Percentiles rank a stretch among this genome's conserved stretches.
phyloP scores from a whole-genome alignment of 2,329 filamentous ascomycete genomes.

The Botrytis cinerea region DNA sequence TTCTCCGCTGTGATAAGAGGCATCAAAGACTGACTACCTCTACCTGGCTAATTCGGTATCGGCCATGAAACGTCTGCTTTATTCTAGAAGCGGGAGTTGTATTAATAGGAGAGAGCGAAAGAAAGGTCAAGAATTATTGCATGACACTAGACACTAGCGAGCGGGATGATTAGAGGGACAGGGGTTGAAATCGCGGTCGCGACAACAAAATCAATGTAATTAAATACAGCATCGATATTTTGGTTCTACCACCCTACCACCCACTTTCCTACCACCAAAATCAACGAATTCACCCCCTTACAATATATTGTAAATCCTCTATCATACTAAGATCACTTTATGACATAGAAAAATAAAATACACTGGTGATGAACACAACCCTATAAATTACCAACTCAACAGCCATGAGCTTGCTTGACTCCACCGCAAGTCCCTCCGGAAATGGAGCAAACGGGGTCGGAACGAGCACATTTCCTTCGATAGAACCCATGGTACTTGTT shows the following conservation, averaged over 20 bases:
- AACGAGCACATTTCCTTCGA: slow-evolving; percentile 48
- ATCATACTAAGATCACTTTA: slow-evolving; percentile 24
- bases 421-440: slow-evolving; percentile 37
- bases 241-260: slow-evolving; percentile 28
- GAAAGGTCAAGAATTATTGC: slow-evolving; percentile 5
- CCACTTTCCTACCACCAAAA: slow-evolving; percentile 23
- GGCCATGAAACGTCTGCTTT: background rate
- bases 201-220: slow-evolving; percentile 24
- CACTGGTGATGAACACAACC: slow-evolving; percentile 34
- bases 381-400: slow-evolving; percentile 27
- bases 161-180: slow-evolving; percentile 18
- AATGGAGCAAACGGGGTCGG: slow-evolving; percentile 40
- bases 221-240: slow-evolving; percentile 30
- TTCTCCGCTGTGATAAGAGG: background rate
- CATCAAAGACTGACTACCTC: no score
- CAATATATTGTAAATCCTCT: slow-evolving; percentile 23
- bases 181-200: slow-evolving; percentile 24
- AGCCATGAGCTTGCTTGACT: slow-evolving; percentile 41
- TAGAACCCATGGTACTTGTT: slow-evolving; percentile 70
- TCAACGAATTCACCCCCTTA: slow-evolving; percentile 26
- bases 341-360: slow-evolving; percentile 7
- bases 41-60: background rate
- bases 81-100: slow-evolving; percentile 15
- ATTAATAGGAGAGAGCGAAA: background rate
- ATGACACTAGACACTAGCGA: slow-evolving; percentile 21